Conservation (phyloP, 352 stramenopile genomes). For the Phytophthora nicotianae region DNA sequence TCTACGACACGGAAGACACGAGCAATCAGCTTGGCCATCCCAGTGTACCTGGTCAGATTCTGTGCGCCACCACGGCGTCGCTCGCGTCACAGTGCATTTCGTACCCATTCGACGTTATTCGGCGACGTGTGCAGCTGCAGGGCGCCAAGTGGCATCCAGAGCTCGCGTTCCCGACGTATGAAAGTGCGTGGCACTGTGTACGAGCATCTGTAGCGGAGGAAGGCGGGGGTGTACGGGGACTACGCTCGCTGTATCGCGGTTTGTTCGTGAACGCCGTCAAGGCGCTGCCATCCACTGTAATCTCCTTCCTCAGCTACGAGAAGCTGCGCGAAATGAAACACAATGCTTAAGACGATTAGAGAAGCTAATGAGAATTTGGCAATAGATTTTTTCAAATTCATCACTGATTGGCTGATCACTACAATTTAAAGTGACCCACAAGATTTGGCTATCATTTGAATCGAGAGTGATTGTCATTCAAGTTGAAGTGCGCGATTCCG, state of each 20-base stretch:
- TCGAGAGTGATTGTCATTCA: conserved; percentile 15
- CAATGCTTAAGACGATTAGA: conserved; percentile 21
- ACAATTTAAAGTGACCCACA: neutral
- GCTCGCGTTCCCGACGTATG: conserved; percentile 70
- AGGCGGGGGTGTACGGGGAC: conserved; percentile 27
- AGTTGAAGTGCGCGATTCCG: conserved; percentile 11
- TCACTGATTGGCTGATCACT: neutral
- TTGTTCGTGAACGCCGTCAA: conserved; percentile 79
- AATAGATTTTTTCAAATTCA: neutral
- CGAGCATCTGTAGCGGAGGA: conserved; percentile 50
- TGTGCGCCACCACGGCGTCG: conserved; percentile 74
- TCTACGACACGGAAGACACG: conserved; percentile 71
- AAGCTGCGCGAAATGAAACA: conserved; percentile 68
- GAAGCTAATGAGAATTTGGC: conserved; percentile 1
- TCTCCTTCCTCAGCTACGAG: conserved; percentile 86
- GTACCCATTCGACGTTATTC: conserved; percentile 85
- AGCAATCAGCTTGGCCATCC: conserved; percentile 64
- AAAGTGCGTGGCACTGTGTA: conserved; percentile 77
- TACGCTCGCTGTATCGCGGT: conserved; percentile 72
- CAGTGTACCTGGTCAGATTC: conserved; percentile 77
- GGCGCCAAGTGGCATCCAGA: conserved; percentile 61
- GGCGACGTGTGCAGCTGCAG: conserved; percentile 79
- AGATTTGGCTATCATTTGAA: neutral
- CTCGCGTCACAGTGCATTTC: conserved; percentile 73
- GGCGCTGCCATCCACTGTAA: conserved; percentile 67